A percentile compares a stretch with the other conserved stretches of the same genome.
phyloP scores from a whole-genome alignment of 106 monocot species.

The Narthecium ossifragum region DNA sequence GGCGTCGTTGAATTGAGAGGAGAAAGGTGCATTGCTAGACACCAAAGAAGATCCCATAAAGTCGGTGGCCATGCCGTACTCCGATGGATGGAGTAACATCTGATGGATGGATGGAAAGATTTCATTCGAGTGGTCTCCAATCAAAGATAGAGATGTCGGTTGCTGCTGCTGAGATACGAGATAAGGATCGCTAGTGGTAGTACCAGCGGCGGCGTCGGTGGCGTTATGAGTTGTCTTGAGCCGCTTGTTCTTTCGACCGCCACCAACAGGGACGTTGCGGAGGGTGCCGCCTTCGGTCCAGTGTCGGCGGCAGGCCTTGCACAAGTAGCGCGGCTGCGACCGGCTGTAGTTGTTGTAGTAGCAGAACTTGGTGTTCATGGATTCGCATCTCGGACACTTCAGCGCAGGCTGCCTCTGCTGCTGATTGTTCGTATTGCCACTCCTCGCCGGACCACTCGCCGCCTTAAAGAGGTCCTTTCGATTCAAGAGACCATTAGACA shows the following conservation, averaged over 20 bases:
- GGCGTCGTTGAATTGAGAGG: too few relatives aligned
- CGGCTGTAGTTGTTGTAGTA: neutral
- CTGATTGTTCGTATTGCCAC: neutral
- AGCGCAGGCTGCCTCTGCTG: neutral
- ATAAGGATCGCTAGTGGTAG: neutral
- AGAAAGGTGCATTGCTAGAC: too few relatives aligned
- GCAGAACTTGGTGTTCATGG: neutral
- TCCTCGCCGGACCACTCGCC: neutral
- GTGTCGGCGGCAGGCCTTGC: neutral
- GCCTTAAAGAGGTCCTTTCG: neutral
- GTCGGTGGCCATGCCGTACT: too few relatives aligned
- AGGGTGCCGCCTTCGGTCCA: neutral
- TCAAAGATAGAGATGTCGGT: too few relatives aligned
- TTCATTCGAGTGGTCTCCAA: too few relatives aligned
- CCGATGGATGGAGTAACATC: too few relatives aligned
- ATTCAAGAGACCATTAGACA: neutral
- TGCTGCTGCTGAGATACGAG: too few relatives aligned
- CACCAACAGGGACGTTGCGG: neutral
- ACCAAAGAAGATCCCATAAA: too few relatives aligned
- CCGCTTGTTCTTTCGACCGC: neutral
- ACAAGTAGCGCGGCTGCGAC: neutral
- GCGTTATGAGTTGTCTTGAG: neutral
- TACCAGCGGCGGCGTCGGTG: neutral
- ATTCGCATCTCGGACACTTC: neutral
- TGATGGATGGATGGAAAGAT: too few relatives aligned